Evolutionary conservation across 495 filamentous ascomycete species (phyloP).

Genomic region (Tuber brumale): DNA sequence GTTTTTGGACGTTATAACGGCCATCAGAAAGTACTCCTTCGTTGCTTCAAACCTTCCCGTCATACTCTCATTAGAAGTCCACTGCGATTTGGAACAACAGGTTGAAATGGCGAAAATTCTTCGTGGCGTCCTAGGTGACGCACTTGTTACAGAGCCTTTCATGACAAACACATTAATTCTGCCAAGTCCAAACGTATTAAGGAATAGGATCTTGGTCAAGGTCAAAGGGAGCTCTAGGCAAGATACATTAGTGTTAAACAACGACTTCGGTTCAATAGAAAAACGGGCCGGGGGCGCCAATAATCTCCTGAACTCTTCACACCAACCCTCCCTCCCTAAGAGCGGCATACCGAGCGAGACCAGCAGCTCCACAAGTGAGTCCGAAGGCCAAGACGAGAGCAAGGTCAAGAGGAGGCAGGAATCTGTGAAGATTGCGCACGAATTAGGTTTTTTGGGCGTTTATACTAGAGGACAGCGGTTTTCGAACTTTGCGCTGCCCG

Average conservation of each 20-base stretch:
- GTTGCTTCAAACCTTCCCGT: slow-evolving; percentile 71
- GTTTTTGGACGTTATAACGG: slow-evolving; percentile 82
- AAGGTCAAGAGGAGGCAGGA: slow-evolving; percentile 71
- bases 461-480: slow-evolving; percentile 86
- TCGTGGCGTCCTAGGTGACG: slow-evolving; percentile 68
- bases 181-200: slow-evolving; percentile 79
- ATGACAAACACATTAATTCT: slow-evolving; percentile 58
- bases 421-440: slow-evolving; percentile 77
- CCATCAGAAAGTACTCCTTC: slow-evolving; percentile 91
- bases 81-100: slow-evolving; percentile 79
- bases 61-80: slow-evolving; percentile 91
- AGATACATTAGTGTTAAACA: slow-evolving; percentile 23
- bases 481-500: slow-evolving; percentile 42
- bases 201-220: slow-evolving; percentile 79
- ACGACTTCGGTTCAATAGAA: slow-evolving; percentile 34
- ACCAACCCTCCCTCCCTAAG: slow-evolving; percentile 39
- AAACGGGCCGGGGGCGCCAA: slow-evolving; percentile 21
- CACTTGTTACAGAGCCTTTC: slow-evolving; percentile 68
- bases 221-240: slow-evolving; percentile 56
- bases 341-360: slow-evolving; percentile 46
- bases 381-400: slow-evolving; percentile 46
- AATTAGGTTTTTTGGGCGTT: slow-evolving; percentile 77
- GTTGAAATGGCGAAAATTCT: slow-evolving; percentile 84
- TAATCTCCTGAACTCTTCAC: slow-evolving; percentile 11
- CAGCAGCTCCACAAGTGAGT: slow-evolving; percentile 53